These are phyloP conservation scores for Flaveria bidentis DNA, from an alignment of 129 eudicot genomes.

Conservation along the genomic window DNA sequence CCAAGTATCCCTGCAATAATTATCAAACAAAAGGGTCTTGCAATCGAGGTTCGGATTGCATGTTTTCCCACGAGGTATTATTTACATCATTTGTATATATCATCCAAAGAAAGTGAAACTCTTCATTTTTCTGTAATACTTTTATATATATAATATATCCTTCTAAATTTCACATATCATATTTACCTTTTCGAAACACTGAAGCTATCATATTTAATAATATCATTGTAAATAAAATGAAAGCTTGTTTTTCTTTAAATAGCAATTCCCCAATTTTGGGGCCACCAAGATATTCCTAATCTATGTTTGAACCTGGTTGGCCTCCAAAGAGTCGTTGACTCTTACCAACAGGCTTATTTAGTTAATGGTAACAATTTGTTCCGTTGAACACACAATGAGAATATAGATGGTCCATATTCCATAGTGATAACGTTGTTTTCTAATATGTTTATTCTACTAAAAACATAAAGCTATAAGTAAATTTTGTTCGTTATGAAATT, in stretches of 20 bases:
- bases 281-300: too few relatives aligned
- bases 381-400: not conserved
- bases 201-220: not conserved
- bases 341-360: too few relatives aligned
- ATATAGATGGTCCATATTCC: not conserved
- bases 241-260: not conserved
- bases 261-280: too few relatives aligned
- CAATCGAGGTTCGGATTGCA: conserved; percentile 69
- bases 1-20: conserved; percentile 81
- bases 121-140: not conserved
- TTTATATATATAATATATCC: not conserved
- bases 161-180: not conserved
- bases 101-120: conserved; percentile 26
- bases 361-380: not conserved
- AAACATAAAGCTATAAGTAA: not conserved
- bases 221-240: not conserved
- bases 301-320: too few relatives aligned
- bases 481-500: not conserved
- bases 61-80: conserved; percentile 83
- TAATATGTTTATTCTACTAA: not conserved
- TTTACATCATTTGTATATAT: conserved; percentile 37
- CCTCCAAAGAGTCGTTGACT: too few relatives aligned
- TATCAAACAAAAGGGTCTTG: conserved; percentile 55
- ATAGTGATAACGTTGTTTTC: not conserved
- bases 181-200: not conserved